Base-by-base conservation (phyloP, 2,329 filamentous ascomycete species). In the Onygenales sp. region DNA sequence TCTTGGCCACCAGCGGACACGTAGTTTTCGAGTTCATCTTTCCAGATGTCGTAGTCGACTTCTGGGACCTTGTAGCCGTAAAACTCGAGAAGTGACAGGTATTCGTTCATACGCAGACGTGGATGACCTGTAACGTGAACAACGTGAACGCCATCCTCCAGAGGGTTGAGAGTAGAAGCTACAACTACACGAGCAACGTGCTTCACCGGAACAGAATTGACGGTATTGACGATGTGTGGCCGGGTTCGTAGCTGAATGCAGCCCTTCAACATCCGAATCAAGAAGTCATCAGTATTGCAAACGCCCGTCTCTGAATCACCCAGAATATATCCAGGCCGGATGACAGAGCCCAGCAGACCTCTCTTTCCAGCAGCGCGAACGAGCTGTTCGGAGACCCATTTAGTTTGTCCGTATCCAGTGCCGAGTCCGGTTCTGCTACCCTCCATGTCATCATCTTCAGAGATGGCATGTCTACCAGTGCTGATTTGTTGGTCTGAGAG, bases 391-490 rank as follows among this genome's bases (percentile, higher is more conserved):
- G 80, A 79, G 5, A 81, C 87, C 90, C 90, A 96, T 73, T 97
- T 96, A 59, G 82, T 83, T 68, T 96, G 91, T 2, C 92, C 91
- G 63, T 96, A 96, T 4, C 92, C 91, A 1, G 88, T 95, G 40
- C 83, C 83, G 1, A 96, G 81, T 34, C 88, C 88, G 51, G 76
- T 83, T 40, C 83, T 78, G 63, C 87, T 91, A 51, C 90, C 88
- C 59, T 81, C 75, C 57, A 96, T 77, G 59, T 92, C 84, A 65
- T 96, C 91, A 0, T 77, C 77, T 67, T 96, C 92, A 17, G 78
- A 75, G 13, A 95, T 79, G 10, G 82, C 81, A 17, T 74, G 75
- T 6, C 81, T 82, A 8, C 86, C 86, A 34, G 78, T 78, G 9
- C 75, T 75, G 34, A 80, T 71, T 53, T 77, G 78, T 52, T 81